phyloP scores from a whole-genome alignment of 2,329 filamentous ascomycete genomes.

The Microcyclospora tardicrescens region DNA sequence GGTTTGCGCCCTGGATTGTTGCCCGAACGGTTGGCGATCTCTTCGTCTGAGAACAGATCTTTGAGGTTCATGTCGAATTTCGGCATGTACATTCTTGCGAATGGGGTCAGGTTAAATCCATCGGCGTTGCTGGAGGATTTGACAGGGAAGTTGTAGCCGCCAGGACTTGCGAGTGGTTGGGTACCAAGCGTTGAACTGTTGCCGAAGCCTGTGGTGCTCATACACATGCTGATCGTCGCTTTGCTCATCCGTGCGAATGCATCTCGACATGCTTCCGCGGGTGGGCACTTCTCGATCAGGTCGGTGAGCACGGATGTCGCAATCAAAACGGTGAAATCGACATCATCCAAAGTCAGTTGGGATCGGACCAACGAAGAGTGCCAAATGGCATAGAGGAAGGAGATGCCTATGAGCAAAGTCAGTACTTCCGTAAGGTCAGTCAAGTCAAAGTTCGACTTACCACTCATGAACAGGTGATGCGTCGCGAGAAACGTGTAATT shows the following conservation, averaged over 20 bases:
- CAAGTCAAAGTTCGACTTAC: constrained; percentile 32
- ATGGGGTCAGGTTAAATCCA: neutral
- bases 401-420: constrained; percentile 46
- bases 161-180: constrained; percentile 16
- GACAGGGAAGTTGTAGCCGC: constrained; percentile 13
- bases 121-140: neutral
- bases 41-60: constrained; percentile 37
- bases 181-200: constrained; percentile 18
- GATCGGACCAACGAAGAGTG: constrained; percentile 81
- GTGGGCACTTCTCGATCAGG: constrained; percentile 86
- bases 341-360: constrained; percentile 79
- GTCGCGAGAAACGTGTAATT: constrained; percentile 95
- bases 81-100: constrained; percentile 24
- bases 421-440: neutral
- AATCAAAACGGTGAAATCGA: constrained; percentile 91
- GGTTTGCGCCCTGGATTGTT: neutral
- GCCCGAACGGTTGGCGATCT: constrained; percentile 22
- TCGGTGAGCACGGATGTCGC: constrained; percentile 87
- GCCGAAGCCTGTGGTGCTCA: constrained; percentile 65
- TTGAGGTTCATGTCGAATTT: constrained; percentile 46
- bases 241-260: constrained; percentile 92
- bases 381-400: constrained; percentile 95
- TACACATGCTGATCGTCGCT: constrained; percentile 89
- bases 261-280: constrained; percentile 85
- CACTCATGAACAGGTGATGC: constrained; percentile 94